Evolutionary conservation across 1,284 basidiomycete species (phyloP), one percentile per base, ranked within the genome.

Genomic region (Cyathus olla): DNA sequence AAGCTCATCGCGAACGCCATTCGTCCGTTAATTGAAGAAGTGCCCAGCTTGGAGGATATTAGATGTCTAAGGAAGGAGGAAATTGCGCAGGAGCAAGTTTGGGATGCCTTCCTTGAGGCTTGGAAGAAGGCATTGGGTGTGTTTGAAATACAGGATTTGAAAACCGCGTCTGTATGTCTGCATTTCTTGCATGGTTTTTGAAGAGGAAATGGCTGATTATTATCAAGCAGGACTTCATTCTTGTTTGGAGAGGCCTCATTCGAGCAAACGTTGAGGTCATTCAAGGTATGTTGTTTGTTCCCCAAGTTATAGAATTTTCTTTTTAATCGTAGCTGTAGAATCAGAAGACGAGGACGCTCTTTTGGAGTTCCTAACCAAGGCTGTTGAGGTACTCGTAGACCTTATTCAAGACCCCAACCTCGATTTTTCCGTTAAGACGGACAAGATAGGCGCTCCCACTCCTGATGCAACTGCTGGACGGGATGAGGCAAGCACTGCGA

Each of bases 11-110:
- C 83, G 19, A 66, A 67, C 1, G 74, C 74, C 1, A 85, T 92
- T 17, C 80, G 81, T 63, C 77, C 83, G 2, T 73, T 90, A 24
- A 77, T 88, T 59, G 84, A 87, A 3, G 78, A 87, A 63, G 85
- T 85, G 39, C 82, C 87, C 0, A 77, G 78, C 42, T 60, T 86
- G 15, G 74, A 78, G 6, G 87, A 91, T 66, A 76, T 92, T 44
- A 78, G 87, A 28, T 73, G 83, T 8, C 73, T 94, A 63, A 85
- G 81, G 8, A 73, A 77, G 48, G 85, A 88, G 19, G 90, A 93
- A 67, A 71, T 92, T 35, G 72, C 80, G n/a, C 75, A 76, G 57
- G 76, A 80, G 8, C 87, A 84, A 78, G 80, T 90, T 19, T 87
- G 89, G 69, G 74, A 83, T 3, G 82, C 81, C 4, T 62, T 92